These are phyloP conservation scores for Cryphonectria naterciae DNA, from an alignment of 2,329 filamentous ascomycete genomes.

Conservation along the genomic window DNA sequence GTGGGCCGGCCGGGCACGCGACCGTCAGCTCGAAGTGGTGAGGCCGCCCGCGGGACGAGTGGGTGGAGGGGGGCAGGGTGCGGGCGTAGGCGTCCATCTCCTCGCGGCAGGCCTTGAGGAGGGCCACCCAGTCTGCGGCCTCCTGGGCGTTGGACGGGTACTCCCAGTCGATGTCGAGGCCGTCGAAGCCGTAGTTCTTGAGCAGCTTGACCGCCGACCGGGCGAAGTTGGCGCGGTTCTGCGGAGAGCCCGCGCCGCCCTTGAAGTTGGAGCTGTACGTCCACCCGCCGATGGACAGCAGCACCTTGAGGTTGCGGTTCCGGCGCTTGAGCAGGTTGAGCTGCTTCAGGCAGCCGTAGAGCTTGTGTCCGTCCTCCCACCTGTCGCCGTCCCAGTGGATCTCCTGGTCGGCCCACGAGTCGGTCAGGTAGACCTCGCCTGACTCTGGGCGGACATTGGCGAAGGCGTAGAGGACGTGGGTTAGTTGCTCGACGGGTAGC, in stretches of 20 bases:
- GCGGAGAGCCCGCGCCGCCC: constrained; percentile 70
- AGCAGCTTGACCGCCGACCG: constrained; percentile 73
- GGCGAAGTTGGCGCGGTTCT: constrained; percentile 74
- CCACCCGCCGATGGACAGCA: constrained; percentile 91
- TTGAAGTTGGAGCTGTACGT: constrained; percentile 87
- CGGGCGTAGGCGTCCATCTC: constrained; percentile 62
- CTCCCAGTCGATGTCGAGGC: constrained; percentile 72
- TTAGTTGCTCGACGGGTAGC: constrained; percentile 78
- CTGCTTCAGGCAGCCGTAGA: constrained; percentile 90
- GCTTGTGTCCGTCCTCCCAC: constrained; percentile 79
- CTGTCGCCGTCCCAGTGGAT: constrained; percentile 73
- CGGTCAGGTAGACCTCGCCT: constrained; percentile 75
- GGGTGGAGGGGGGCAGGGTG: constrained; percentile 40
- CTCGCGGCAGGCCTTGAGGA: constrained; percentile 59
- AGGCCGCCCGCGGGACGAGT: background rate
- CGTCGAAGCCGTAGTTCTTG: constrained; percentile 79
- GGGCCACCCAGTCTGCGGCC: constrained; percentile 61
- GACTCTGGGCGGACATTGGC: constrained; percentile 80
- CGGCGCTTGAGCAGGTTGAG: constrained; percentile 80
- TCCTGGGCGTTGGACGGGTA: constrained; percentile 61
- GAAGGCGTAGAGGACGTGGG: constrained; percentile 89
- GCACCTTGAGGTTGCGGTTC: constrained; percentile 81
- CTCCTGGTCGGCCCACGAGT: constrained; percentile 69
- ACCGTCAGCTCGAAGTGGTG: constrained; percentile 66
- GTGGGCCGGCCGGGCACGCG: constrained; percentile 64